Conservation (phyloP, 1,139 yeast species). For the Arxiozyma slooffiae region DNA sequence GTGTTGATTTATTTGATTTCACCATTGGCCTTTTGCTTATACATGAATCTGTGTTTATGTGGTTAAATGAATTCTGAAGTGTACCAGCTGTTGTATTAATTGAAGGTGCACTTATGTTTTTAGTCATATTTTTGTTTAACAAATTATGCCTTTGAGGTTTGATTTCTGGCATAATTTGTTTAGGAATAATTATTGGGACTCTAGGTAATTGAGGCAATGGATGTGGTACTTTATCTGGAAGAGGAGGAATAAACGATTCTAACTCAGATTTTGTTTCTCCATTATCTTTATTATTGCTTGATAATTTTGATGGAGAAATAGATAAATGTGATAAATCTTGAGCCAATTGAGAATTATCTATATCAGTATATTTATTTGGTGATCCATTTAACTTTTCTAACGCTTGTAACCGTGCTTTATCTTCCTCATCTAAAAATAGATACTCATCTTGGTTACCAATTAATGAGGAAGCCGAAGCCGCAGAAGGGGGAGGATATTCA, state of each 20-base stretch:
- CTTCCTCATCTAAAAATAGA: constrained; percentile 4
- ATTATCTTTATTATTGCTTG: not conserved
- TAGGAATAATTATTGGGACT: not conserved
- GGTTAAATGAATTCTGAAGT: not conserved
- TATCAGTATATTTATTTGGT: not conserved
- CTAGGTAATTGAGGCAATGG: constrained; percentile 1
- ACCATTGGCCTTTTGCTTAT: not conserved
- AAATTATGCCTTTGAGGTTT: constrained; percentile 4
- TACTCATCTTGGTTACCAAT: not conserved
- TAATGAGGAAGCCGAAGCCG: not conserved
- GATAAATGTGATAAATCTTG: not conserved
- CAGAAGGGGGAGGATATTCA: not conserved
- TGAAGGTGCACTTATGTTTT: not conserved
- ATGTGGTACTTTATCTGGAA: constrained; percentile 1
- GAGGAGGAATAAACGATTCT: not conserved
- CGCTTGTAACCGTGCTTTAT: constrained; percentile 6
- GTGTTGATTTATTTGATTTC: constrained; percentile 2
- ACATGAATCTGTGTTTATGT: not conserved
- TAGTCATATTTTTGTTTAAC: constrained; percentile 2
- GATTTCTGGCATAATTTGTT: not conserved
- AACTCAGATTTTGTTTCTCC: not conserved
- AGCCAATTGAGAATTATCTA: not conserved
- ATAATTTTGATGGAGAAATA: not conserved
- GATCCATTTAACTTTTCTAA: constrained; percentile 6
- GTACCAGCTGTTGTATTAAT: not conserved